Percentiles rank a stretch among this genome's conserved stretches.
phyloP scores from a whole-genome alignment of 768 basidiomycete species.

The Agaricus sinodeliciosus region DNA sequence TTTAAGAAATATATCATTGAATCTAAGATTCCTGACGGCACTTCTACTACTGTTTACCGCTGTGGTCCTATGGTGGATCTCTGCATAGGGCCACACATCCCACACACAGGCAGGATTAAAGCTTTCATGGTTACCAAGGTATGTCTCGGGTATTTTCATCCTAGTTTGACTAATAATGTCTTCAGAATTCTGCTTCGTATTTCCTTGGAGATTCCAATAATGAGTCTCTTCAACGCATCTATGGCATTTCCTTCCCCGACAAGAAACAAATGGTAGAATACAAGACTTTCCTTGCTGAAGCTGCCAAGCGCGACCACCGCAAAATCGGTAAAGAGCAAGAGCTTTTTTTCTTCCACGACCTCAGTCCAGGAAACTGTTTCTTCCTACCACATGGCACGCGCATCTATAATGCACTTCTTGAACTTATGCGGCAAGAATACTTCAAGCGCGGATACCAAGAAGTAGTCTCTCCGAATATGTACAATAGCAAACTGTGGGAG shows the following conservation, averaged over 20 bases:
- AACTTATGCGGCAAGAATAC: conserved; percentile 93
- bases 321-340: conserved; percentile 98
- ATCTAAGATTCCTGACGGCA: conserved; percentile 92
- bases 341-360: conserved; percentile 96
- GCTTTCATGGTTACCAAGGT: conserved; percentile 96
- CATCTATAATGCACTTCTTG: conserved; percentile 91
- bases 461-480: conserved; percentile 98
- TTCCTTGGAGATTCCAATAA: conserved; percentile 93
- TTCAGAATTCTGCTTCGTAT: conserved; percentile 92
- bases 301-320: conserved; percentile 95
- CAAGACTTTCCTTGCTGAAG: conserved; percentile 93
- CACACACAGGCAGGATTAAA: conserved; percentile 97
- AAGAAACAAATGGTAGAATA: conserved; percentile 92
- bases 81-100: conserved; percentile 95
- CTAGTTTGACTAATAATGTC: not conserved
- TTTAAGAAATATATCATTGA: conserved; percentile 97
- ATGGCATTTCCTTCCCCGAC: conserved; percentile 98
- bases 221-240: conserved; percentile 92
- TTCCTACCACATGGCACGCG: conserved; percentile 96
- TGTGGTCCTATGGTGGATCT: conserved; percentile 99
- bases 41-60: conserved; percentile 95
- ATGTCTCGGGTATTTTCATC: not conserved
- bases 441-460: conserved; percentile 95
- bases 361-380: conserved; percentile 93
- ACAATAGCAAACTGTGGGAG: conserved; percentile 94